Base-by-base conservation (phyloP, 2,329 filamentous ascomycete genomes). In the Aspergillus tubingensis region DNA sequence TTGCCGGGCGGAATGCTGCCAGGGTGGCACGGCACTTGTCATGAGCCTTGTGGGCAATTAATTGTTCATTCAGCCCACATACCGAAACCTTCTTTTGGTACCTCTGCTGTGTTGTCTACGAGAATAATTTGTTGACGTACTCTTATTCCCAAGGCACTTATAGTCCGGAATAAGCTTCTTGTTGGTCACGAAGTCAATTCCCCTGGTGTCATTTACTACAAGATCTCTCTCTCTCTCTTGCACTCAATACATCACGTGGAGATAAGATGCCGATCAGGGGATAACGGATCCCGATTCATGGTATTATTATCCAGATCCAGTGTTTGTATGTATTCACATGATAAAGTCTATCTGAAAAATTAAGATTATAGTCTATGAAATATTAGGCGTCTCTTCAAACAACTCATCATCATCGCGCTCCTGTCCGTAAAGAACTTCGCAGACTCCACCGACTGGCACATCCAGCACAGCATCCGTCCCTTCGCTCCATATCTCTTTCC, bases 391-490 rank as follows among this genome's bases (percentile, higher is more conserved):
- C 30, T 64, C 59, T 17, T 67, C 66, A 44, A 56, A 62, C 30
- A 65, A 52, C 43, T 70, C 67, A 25, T 71, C 68, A 17, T 73
- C 71, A 32, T 81, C 77, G 56, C 80, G 77, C 13, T 79, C 78
- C 57, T 86, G 84, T 0, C 92, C 93, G 76, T 98, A 99, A 21
- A 99, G 74, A 36, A 99, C 88, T 79, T 99, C 93, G 72, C 94
- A 98, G 2, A 98, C 94, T 0, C 94, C 95, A 8, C 92, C 93
- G 66, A 98, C 85, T 7, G 95, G 95, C 52, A 99, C 89, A 79
- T 99, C 95, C 91, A 99, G 91, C 7, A 98, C 95, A 1, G 92
- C 95, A 81, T 99, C 95, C 0, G 95, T 99, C 17, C 95, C 92
- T 68, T 91, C 88, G 70, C 88, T 92, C 95, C 95, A 99, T 17